A percentile compares a stretch with the other conserved stretches of the same genome.
Evolutionary conservation across 1,284 basidiomycete genomes (phyloP).

Genomic region (Microbotryum lychnidis-dioicae): DNA sequence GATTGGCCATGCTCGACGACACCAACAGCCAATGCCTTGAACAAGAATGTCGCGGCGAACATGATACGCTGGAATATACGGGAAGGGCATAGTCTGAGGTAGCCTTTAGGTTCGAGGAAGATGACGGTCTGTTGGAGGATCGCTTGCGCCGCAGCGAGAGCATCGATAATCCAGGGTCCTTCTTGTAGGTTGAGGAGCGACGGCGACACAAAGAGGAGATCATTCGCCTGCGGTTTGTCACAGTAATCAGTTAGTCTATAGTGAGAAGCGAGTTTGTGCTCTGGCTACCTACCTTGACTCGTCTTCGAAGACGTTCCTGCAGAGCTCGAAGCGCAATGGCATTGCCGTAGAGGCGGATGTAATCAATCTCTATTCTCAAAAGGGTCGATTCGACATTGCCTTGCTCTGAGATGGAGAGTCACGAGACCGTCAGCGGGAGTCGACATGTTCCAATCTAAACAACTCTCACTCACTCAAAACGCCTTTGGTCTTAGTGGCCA

Average conservation of each 20-base stretch:
- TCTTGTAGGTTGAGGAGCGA: conserved; percentile 31
- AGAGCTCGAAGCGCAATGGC: conserved; percentile 25
- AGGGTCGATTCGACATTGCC: conserved; percentile 26
- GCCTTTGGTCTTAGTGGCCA: conserved; percentile 17
- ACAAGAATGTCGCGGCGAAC: conserved; percentile 25
- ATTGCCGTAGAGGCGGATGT: conserved; percentile 26
- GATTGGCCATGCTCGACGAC: conserved; percentile 29
- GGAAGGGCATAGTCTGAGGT: conserved; percentile 19
- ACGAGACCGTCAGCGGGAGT: background rate
- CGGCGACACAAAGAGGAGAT: conserved; percentile 26
- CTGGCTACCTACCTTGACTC: conserved; percentile 18
- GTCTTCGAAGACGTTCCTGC: conserved; percentile 24
- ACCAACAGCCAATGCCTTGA: conserved; percentile 29
- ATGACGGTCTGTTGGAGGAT: conserved; percentile 25
- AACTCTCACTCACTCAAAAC: conserved; percentile 15
- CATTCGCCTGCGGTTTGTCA: conserved; percentile 8
- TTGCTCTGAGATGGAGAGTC: conserved; percentile 6
- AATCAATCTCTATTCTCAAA: conserved; percentile 27
- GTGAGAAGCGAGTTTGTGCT: no score
- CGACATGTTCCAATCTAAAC: no score
- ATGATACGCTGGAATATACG: conserved; percentile 28
- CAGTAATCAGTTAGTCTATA: no score
- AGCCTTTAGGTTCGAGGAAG: conserved; percentile 26
- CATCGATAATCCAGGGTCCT: conserved; percentile 30
- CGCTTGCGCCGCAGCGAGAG: conserved; percentile 28